Base-by-base conservation (phyloP, 1,284 basidiomycete genomes). In the Ustilago bromivora region DNA sequence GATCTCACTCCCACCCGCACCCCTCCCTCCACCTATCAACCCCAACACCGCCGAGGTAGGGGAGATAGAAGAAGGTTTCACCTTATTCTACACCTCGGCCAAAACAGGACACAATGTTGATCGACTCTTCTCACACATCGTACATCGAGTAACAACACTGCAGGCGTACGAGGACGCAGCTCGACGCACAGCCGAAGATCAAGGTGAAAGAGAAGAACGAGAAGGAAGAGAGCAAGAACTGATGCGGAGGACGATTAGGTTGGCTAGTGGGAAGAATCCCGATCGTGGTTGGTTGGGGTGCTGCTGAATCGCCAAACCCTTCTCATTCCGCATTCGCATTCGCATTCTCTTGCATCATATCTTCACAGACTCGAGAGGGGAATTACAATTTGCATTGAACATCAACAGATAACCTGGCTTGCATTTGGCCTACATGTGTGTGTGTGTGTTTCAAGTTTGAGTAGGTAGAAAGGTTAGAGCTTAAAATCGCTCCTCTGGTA, bases 41-140 rank as follows among this genome's bases (percentile, higher is more conserved):
- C 9, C 51, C 8, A 34, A 19, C 3, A 31, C 15, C 12, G 4
- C 51, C 8, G 38, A 19, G 1, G 34, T 57, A 10, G 46, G 11
- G 4, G 57, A 47, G 5, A 2, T 76, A 9, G 76, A 81, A 66
- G 57, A 79, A 34, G 82, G 82, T 23, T 83, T 84, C 47, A 70
- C 74, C 6, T 78, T 84, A 19, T 81, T 84, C 78, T 77, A 76
- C 56, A 82, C 82, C 1, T 80, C 78, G 3, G 71, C 78, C 17
- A 69, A 71, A 38, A 78, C 72, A 5, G 78, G 81, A 10, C 59
- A 63, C 51, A 76, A 78, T 56, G 65, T 84, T 23, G 66, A 73
- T 2, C 52, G 66, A 13, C 60, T 84, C 56, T 84, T 84, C 36
- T n/a, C 66, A 17, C 81, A 81, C 63, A 76, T 84, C 43, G 69